Base-by-base conservation (phyloP, 495 filamentous ascomycete species). In the Collariella sp. region DNA sequence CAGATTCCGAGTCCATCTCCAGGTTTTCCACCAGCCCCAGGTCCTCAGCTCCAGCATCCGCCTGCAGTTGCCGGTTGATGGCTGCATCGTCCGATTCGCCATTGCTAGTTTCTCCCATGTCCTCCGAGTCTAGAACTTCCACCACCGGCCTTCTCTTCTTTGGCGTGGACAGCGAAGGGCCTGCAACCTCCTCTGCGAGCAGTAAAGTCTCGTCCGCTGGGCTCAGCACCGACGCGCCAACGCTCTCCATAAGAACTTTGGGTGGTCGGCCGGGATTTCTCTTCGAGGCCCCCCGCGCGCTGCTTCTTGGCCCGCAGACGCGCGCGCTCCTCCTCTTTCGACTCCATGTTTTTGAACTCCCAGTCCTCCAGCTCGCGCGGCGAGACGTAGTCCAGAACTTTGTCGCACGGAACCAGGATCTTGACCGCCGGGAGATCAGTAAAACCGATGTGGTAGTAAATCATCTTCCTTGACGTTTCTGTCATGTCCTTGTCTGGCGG, bases 401-500 rank as follows among this genome's bases (percentile, higher is more conserved):
- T 56, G 26, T 69, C 55, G 55, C 67, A 69, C 0, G 70, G 65
- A 10, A 78, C 23, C 16, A 67, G 15, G n/a, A 67, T 46, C 36
- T 67, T 67, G 13, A 67, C 72, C 1, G 61, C 63, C 2, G 74
- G 75, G 7, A 69, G 52, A 42, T 76, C 72, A 22, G 64, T 66
- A 62, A 73, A 78, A 9, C 71, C 70, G 0, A 78, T 64, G 9
- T 72, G 47, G 24, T 78, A 78, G 56, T 68, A 64, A 22, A 71
- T 60, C 3, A 69, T 58, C 4, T 70, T 67, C 18, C 66, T 66
- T 13, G 65, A 60, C 9, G 35, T 50, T 3, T 29, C 3, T 12
- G 46, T 66, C 5, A 54, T 58, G 18, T 63, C 51, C 15, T 63
- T 42, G 9, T 50, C 47, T 15, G 57, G 49, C 11, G 71, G 72